phyloP scores from a whole-genome alignment of 306 rosid genomes.

The Cicer arietinum region DNA sequence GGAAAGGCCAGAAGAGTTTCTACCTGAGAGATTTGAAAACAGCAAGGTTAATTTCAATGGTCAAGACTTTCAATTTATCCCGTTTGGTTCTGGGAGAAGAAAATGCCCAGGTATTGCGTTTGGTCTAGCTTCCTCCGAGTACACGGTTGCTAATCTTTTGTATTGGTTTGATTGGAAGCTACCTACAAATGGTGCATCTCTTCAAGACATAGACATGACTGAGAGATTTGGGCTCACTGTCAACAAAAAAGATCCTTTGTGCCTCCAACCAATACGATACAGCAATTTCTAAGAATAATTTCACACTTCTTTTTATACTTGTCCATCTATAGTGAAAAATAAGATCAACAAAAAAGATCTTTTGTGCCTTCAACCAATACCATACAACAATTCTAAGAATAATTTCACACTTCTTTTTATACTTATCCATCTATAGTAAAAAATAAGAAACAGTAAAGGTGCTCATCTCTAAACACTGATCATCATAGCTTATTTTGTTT shows the following conservation, averaged over 20 bases:
- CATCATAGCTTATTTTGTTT: not conserved
- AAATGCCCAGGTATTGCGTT: constrained; percentile 40
- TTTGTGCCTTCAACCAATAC: constrained; percentile 36
- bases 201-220: constrained; percentile 47
- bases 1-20: constrained; percentile 38
- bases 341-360: constrained; percentile 46
- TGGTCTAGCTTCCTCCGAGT: constrained; percentile 32
- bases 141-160: constrained; percentile 47
- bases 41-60: constrained; percentile 35
- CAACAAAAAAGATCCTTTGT: constrained; percentile 48
- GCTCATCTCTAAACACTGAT: not conserved
- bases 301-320: not conserved
- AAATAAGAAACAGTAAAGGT: not conserved
- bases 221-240: constrained; percentile 46
- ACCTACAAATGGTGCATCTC: not conserved
- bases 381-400: not conserved
- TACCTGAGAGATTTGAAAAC: constrained; percentile 43
- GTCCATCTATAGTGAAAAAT: not conserved
- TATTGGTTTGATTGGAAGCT: constrained; percentile 51
- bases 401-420: not conserved
- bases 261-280: constrained; percentile 25
- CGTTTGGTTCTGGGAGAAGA: constrained; percentile 44
- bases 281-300: not conserved
- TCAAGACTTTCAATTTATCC: constrained; percentile 23
- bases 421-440: not conserved